These are phyloP conservation scores for Teratosphaeria gauchensis DNA, from an alignment of 2,329 filamentous ascomycete species.

Conservation along the genomic window DNA sequence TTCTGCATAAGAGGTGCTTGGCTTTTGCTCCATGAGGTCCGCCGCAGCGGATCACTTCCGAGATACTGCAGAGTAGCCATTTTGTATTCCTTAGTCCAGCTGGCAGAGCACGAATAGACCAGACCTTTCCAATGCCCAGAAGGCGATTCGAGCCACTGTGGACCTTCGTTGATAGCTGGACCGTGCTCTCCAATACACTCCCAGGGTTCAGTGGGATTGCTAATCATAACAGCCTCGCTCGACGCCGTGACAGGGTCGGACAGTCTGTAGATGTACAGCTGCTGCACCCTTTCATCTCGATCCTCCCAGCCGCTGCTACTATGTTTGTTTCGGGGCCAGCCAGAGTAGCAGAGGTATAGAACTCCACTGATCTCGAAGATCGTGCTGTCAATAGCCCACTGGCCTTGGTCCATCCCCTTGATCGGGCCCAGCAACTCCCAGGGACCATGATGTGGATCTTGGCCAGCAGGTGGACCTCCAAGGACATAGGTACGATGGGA, in stretches of 20 bases:
- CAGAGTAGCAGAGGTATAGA: conserved; percentile 37
- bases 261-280: conserved; percentile 36
- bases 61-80: conserved; percentile 35
- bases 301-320: conserved; percentile 10
- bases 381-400: conserved; percentile 42
- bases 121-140: conserved; percentile 30
- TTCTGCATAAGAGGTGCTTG: conserved; percentile 30
- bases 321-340: conserved; percentile 32
- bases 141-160: conserved; percentile 18
- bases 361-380: conserved; percentile 30
- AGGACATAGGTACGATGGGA: conserved; percentile 39
- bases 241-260: conserved; percentile 27
- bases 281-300: conserved; percentile 29
- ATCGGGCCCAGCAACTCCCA: conserved; percentile 37
- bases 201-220: conserved; percentile 31
- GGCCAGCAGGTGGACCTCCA: conserved; percentile 27
- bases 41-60: conserved; percentile 32
- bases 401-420: conserved; percentile 30
- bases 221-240: conserved; percentile 30
- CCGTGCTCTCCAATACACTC: conserved; percentile 31
- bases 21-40: conserved; percentile 31
- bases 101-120: conserved; percentile 38
- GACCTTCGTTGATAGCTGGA: conserved; percentile 33
- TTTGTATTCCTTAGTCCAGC: conserved; percentile 41
- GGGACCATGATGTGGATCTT: conserved; percentile 21